These are phyloP conservation scores for Coccinonectria pachysandricola DNA, from an alignment of 2,329 filamentous ascomycete species.

Conservation along the genomic window DNA sequence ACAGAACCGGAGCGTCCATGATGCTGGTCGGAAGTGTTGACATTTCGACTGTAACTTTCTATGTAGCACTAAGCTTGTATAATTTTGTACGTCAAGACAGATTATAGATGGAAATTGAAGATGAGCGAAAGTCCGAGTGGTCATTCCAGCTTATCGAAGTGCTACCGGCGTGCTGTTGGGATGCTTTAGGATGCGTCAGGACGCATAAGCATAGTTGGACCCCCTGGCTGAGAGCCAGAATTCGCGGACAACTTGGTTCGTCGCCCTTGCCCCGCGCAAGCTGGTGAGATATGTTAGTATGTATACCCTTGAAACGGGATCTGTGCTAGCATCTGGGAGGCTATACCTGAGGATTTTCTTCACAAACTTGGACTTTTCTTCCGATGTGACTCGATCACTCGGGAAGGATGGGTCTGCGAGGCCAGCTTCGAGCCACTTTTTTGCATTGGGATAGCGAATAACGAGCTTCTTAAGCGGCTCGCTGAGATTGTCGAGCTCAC, in stretches of 20 bases:
- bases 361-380: slow-evolving; percentile 54
- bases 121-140: too few species aligned
- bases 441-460: slow-evolving; percentile 42
- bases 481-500: slow-evolving; percentile 60
- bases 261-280: slow-evolving; percentile 52
- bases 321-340: too few species aligned
- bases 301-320: too few species aligned
- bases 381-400: slow-evolving; percentile 44
- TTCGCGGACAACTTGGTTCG: slow-evolving; percentile 57
- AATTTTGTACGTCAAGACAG: too few species aligned
- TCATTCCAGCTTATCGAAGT: too few species aligned
- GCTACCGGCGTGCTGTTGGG: too few species aligned
- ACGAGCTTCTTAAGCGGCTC: slow-evolving; percentile 63
- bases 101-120: too few species aligned
- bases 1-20: too few species aligned
- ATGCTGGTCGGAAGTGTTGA: too few species aligned
- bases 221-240: slow-evolving; percentile 63
- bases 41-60: too few species aligned
- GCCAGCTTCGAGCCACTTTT: slow-evolving; percentile 52
- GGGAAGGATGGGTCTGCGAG: slow-evolving; percentile 46
- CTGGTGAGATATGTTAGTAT: slow-evolving; percentile 25
- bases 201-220: slow-evolving; percentile 50
- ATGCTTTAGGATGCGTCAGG: too few species aligned
- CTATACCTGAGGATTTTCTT: slow-evolving; percentile 53
- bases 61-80: too few species aligned